Base-by-base conservation (phyloP, 192 early-diverging fungal species). In the Coemansia sp. region DNA sequence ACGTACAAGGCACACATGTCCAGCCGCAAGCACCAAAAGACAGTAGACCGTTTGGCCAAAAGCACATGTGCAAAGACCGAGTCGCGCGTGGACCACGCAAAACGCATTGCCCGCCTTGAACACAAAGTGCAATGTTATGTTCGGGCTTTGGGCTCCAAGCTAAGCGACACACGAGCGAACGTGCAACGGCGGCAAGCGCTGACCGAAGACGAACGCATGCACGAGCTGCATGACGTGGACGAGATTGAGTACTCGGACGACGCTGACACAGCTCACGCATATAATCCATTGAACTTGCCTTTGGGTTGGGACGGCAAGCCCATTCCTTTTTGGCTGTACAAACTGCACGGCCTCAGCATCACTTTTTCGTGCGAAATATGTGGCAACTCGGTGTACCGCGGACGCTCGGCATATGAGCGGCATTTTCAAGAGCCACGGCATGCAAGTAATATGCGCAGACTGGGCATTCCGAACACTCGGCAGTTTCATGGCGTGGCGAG, bases 301-400 rank as follows among this genome's bases (percentile, higher is more conserved):
- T 69, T 98, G 55, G 96, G 94, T 12, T 97, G 93, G 93, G 96
- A 98, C 71, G 96, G 95, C 37, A 98, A 98, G 73, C 96, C 95
- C 18, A 98, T 98, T 78, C 96, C 96, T 18, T 98, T 92, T 72
- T 98, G 96, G 96, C 82, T 98, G 27, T 98, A 93, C 86, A 97
- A 97, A 78, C 82, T 98, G 52, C 96, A 97, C 68, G 96, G 96
- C 5, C 78, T 98, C 56, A 93, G 93, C 12, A 90, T 94, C 27
- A 92, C 96, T 64, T 97, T 96, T 66, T 83, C 89, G 1, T 98
- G 96, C 69, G 95, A 98, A 79, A 96, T 98, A 58, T 98, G 96
- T 68, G 96, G 95, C 27, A 93, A 95, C 63, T 88, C 88, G 56
- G 85, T 93, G 18, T 96, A 98, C 70, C 95, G 94, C 84, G 96